Percentiles rank a stretch among this genome's conserved stretches.
Evolutionary conservation across 1,284 basidiomycete species (phyloP).

Genomic region (Pseudozyma thailandica): DNA sequence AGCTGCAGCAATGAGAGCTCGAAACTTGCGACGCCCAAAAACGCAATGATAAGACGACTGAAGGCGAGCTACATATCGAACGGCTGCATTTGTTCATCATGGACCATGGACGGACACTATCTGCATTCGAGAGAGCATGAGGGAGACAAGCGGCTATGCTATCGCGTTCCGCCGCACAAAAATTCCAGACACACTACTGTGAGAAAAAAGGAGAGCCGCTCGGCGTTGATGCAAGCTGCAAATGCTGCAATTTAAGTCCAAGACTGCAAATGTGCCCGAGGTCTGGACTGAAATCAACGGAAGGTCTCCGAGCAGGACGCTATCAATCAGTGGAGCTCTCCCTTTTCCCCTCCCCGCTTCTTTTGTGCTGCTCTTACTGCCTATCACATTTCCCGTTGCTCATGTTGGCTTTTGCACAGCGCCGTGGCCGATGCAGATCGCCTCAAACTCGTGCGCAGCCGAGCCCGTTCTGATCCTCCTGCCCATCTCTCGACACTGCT

Average conservation of each 20-base stretch:
- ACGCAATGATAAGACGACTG: too few species aligned
- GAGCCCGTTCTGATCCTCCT: background rate
- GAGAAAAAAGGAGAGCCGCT: slow-evolving; percentile 8
- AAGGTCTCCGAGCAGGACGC: slow-evolving; percentile 17
- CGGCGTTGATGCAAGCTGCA: slow-evolving; percentile 7
- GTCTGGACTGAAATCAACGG: slow-evolving; percentile 3
- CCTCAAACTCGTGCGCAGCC: background rate
- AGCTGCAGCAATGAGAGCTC: background rate
- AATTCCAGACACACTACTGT: background rate
- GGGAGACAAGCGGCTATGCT: slow-evolving; percentile 5
- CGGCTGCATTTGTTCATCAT: too few species aligned
- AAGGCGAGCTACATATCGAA: too few species aligned
- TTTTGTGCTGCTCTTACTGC: background rate
- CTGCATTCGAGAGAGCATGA: slow-evolving; percentile 10
- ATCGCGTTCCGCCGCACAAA: background rate
- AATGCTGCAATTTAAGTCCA: background rate
- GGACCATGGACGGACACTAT: too few species aligned
- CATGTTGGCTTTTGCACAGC: too few species aligned
- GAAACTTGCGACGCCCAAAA: too few species aligned
- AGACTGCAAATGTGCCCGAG: slow-evolving; percentile 5
- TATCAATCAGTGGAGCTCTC: background rate
- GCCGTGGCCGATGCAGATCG: slow-evolving; percentile 4
- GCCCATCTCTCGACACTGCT: background rate
- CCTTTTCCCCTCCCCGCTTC: background rate
- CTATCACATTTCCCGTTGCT: slow-evolving; percentile 2